Base-by-base conservation (phyloP, 73 alveolate species). In the Symbiodinium pilosum region DNA sequence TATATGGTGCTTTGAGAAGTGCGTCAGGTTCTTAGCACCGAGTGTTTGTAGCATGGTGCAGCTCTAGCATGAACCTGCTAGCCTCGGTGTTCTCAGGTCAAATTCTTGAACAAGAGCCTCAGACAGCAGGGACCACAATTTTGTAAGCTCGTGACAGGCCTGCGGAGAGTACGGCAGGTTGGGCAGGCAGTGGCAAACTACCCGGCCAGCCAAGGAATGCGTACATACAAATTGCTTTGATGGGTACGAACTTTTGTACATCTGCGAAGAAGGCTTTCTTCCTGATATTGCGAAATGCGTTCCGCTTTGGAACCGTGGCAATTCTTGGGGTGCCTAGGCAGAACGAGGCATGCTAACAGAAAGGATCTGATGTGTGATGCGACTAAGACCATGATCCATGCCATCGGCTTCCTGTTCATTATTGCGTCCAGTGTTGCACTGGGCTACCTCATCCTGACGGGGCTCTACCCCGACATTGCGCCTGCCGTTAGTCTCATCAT, bases 261-360 rank as follows among this genome's bases (percentile, higher is more conserved):
- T 99, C 99, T 5, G 99, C 99, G 56, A 99, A 99, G 99, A 99
- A 99, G 71, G 99, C 99, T 34, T 99, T 99, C 99, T 99, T 99
- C 98, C 92, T 99, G 77, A 99, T 99, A 59, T 88, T 99, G 52
- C 96, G 99, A 91, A 99, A 99, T 96, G 99, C 99, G 20, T 99
- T 99, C 86, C 99, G 99, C 56, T 99, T 99, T 89, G 94, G 99
- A 24, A 85, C 99, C 41, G 99, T 99, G 59, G 99, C 99, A 44
- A 85, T 99, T 71, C 99, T 99, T 36, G 99, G 99, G 38, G 97
- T 56, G n/a, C 56, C 89, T 34, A 30, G 89, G 42, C 97, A 30
- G 75, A 42, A 47, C 6, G 59, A 14, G 59, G n/a, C n/a, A n/a
- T n/a, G n/a, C n/a, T n/a, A n/a, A 47, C 59, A 47, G 14, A 47